Conservation (phyloP, 1,284 basidiomycete species). For the Austroboletus novae-zelandiae region DNA sequence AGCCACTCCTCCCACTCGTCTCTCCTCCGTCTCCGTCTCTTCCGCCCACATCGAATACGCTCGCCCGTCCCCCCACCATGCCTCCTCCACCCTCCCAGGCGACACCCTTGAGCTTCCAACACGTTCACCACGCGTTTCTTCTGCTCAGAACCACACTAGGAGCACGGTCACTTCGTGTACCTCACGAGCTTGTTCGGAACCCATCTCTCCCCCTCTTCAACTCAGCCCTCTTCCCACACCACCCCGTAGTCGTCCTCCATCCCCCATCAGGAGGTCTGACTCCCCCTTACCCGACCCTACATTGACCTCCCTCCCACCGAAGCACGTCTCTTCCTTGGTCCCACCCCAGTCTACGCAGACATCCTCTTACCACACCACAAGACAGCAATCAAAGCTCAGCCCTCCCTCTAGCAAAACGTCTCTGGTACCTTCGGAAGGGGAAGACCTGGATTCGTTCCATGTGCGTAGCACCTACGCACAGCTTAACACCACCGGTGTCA, state of each 20-base stretch:
- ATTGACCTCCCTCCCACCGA: constrained; percentile 6
- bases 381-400: constrained; percentile 36
- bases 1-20: constrained; percentile 9
- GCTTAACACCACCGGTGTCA: constrained; percentile 80
- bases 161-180: constrained; percentile 31
- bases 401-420: constrained; percentile 54
- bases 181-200: constrained; percentile 22
- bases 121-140: constrained; percentile 28
- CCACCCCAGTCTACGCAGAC: constrained; percentile 28
- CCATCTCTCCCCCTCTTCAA: constrained; percentile 17
- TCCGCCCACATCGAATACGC: constrained; percentile 10
- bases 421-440: constrained; percentile 66
- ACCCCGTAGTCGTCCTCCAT: constrained; percentile 34
- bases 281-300: constrained; percentile 21
- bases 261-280: constrained; percentile 22
- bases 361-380: constrained; percentile 35
- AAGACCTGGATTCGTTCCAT: constrained; percentile 84
- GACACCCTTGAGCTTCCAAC: constrained; percentile 25
- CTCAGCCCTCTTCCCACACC: constrained; percentile 27
- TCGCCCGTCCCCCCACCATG: constrained; percentile 4
- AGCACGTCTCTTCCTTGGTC: constrained; percentile 13
- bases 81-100: constrained; percentile 7
- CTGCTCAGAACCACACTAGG: constrained; percentile 14
- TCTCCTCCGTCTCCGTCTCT: constrained; percentile 10
- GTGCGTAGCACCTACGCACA: constrained; percentile 88